Base-by-base conservation (phyloP, 768 basidiomycete species). In the Cystobasidium ongulense region DNA sequence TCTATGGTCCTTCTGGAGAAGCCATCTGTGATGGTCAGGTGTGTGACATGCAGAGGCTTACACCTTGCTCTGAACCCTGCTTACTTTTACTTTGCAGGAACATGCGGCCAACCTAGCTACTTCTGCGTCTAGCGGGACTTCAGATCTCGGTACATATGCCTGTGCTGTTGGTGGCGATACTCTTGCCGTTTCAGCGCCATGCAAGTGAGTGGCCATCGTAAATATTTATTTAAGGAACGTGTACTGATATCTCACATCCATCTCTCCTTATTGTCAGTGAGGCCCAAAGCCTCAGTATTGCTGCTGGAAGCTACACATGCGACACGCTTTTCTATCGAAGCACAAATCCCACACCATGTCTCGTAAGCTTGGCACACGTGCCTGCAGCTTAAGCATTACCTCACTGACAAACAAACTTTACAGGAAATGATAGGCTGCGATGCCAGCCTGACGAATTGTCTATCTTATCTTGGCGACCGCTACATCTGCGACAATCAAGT, bases 351-450 rank as follows among this genome's bases (percentile, higher is more conserved):
- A 68, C 66, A 36, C 66, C 66, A 31, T 68, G 66, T 52, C 38
- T 50, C 15, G 66, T 68, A 41, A 68, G 66, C 15, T 36, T 25
- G 7, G 17, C 17, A 17, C 25, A 27, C 36, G 25, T n/a, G 25
- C n/a, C 11, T 63, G 5, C n/a, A 7, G 62, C 31, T n/a, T n/a
- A n/a, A n/a, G n/a, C n/a, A n/a, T n/a, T 7, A n/a, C 36, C n/a
- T 23, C 29, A 7, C 35, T 36, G 25, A 33, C 39, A 39, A 41
- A 4, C 18, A n/a, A n/a, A n/a, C n/a, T n/a, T n/a, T n/a, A n/a
- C 43, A 68, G 66, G 66, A 68, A 52, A 68, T 68, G 66, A 68
- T 68, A 7, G 66, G 66, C 38, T 68, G 66, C 46, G 66, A 68
- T 68, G 3, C 38, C 39, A n/a, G 39, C 50, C 36, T 46, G 31